Percentiles rank a stretch among this genome's conserved stretches.
These are phyloP conservation scores for Pseudogymnoascus sp. DNA, from an alignment of 2,329 filamentous ascomycete genomes.

Conservation along the genomic window DNA sequence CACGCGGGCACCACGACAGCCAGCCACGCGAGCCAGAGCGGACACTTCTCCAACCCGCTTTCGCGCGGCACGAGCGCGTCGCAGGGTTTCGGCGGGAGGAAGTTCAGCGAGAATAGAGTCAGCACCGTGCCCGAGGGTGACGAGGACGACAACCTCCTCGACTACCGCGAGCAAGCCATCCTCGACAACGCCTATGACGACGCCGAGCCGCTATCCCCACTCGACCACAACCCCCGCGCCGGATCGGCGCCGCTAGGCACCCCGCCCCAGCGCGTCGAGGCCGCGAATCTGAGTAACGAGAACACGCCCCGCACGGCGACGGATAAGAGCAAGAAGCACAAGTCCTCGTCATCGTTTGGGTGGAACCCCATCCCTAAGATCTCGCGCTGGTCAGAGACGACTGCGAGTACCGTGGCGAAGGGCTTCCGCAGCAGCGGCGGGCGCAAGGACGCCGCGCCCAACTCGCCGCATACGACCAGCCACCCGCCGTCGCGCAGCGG, in stretches of 20 bases:
- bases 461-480: not conserved
- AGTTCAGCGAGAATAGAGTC: constrained; percentile 68
- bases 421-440: constrained; percentile 62
- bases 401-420: constrained; percentile 75
- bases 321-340: constrained; percentile 78
- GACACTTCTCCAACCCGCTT: constrained; percentile 58
- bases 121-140: constrained; percentile 83
- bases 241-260: constrained; percentile 48
- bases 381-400: constrained; percentile 96
- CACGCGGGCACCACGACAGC: constrained; percentile 68
- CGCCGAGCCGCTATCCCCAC: constrained; percentile 54
- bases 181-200: constrained; percentile 49
- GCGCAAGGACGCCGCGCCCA: constrained; percentile 23
- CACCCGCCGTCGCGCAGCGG: constrained; percentile 62
- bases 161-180: constrained; percentile 38
- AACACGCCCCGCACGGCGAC: constrained; percentile 63
- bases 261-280: constrained; percentile 44
- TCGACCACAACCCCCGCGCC: constrained; percentile 43
- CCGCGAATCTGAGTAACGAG: constrained; percentile 56
- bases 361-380: constrained; percentile 86
- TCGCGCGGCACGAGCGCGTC: constrained; percentile 38
- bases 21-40: constrained; percentile 66
- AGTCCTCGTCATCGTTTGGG: constrained; percentile 69
- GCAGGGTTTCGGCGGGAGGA: constrained; percentile 32
- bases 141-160: constrained; percentile 60